Evolutionary conservation across 768 basidiomycete species (phyloP).

Genomic region (Lanmaoa pseudosensibilis): DNA sequence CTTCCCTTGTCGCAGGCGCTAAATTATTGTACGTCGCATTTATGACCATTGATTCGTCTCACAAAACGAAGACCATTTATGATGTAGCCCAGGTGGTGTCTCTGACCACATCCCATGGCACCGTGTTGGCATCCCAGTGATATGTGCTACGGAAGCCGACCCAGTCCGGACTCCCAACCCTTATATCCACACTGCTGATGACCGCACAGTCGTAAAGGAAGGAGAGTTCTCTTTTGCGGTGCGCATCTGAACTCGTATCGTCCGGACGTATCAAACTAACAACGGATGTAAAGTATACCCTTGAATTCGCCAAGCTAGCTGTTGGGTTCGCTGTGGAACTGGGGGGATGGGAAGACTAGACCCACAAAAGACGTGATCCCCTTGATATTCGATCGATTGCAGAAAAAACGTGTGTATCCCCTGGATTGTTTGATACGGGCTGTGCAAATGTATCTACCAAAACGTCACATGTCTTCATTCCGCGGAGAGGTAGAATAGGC

Average conservation of each 20-base stretch:
- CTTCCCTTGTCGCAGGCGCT: conserved; percentile 8
- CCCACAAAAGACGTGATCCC: not conserved
- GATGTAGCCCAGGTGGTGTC: conserved; percentile 35
- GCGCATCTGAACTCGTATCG: not conserved
- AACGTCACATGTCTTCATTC: not conserved
- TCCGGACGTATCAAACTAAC: not conserved
- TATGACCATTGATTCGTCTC: not conserved
- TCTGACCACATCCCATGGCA: conserved; percentile 51
- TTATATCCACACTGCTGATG: conserved; percentile 37
- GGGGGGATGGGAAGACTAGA: conserved; percentile 21
- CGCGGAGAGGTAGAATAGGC: not conserved
- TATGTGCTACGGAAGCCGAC: conserved; percentile 46
- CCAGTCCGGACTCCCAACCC: conserved; percentile 44
- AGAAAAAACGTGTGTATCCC: not conserved
- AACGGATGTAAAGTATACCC: conserved; percentile 38
- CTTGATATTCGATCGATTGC: not conserved
- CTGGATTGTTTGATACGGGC: not conserved
- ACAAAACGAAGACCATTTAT: not conserved
- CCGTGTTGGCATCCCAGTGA: conserved; percentile 40
- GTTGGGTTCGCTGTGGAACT: conserved; percentile 60
- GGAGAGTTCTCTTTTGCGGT: conserved; percentile 47
- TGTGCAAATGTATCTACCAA: not conserved
- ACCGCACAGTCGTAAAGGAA: conserved; percentile 23
- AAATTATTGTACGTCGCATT: conserved; percentile 34
- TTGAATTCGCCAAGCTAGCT: conserved; percentile 61